Percentiles rank a stretch among this genome's conserved stretches.
Evolutionary conservation across 441 rosid species (phyloP).

Genomic region (Cnidoscolus chayamansa): DNA sequence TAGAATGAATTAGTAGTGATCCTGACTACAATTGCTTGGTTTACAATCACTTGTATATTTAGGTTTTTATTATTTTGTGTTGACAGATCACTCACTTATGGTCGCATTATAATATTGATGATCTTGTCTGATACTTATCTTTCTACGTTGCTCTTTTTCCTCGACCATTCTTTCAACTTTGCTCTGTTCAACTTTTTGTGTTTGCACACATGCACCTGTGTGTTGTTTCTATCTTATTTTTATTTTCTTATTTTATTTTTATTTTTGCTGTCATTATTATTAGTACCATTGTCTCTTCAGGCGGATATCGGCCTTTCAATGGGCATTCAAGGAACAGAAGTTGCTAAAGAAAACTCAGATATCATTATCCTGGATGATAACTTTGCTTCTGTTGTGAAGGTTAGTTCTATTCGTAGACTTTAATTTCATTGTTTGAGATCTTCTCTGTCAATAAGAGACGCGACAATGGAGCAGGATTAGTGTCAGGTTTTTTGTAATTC

Average conservation of each 20-base stretch:
- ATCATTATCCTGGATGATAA: slow-evolving; percentile 91
- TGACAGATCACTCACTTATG: background rate
- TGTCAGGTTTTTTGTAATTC: background rate
- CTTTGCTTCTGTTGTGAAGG: slow-evolving; percentile 94
- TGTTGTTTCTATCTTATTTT: background rate
- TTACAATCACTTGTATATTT: background rate
- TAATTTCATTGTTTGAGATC: background rate
- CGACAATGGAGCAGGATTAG: background rate
- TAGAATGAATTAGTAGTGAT: background rate
- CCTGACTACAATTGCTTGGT: background rate
- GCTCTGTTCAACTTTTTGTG: background rate
- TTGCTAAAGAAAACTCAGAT: slow-evolving; percentile 96
- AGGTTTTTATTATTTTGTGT: background rate
- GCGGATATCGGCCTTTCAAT: slow-evolving; percentile 97
- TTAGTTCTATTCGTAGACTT: slow-evolving; percentile 19
- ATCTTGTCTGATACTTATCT: background rate
- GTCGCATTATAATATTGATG: too few species aligned
- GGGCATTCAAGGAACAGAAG: slow-evolving; percentile 99
- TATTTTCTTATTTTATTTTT: background rate
- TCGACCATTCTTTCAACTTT: too few species aligned
- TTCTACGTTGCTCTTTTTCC: background rate
- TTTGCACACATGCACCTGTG: background rate
- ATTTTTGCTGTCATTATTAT: background rate
- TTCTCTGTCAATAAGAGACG: too few species aligned
- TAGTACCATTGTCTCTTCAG: slow-evolving; percentile 36